Conservation (phyloP, 495 filamentous ascomycete species). For the Talaromyces nanjingensis region DNA sequence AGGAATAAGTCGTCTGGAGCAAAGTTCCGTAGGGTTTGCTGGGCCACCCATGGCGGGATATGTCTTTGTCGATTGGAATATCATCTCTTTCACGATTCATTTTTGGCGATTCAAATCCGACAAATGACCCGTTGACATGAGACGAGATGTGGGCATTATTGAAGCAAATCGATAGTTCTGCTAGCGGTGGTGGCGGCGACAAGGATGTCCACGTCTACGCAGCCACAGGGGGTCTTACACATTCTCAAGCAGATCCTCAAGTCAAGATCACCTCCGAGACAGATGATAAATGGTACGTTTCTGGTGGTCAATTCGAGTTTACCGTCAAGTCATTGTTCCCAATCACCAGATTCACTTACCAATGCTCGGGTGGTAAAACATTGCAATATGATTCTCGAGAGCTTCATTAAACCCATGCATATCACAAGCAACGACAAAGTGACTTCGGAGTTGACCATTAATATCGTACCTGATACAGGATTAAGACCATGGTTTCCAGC, state of each 20-base stretch:
- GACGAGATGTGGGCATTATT: background rate
- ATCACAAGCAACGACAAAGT: background rate
- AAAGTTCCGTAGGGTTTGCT: too few species aligned
- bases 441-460: too few species aligned
- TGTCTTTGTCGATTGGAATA: slow-evolving; percentile 35
- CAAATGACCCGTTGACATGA: background rate
- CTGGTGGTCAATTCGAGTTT: background rate
- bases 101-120: slow-evolving; percentile 27
- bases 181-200: background rate
- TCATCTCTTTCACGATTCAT: slow-evolving; percentile 32
- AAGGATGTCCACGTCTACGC: background rate
- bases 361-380: background rate
- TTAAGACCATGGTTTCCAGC: too few species aligned
- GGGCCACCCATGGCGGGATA: slow-evolving; percentile 26
- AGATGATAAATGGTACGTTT: background rate
- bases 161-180: background rate
- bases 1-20: too few species aligned
- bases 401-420: background rate
- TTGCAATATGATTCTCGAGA: background rate
- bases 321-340: background rate
- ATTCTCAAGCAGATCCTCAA: background rate
- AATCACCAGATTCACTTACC: background rate
- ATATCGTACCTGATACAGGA: too few species aligned
- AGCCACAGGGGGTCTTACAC: background rate
- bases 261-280: background rate